Evolutionary conservation across 768 basidiomycete genomes (phyloP).

Genomic region (Steccherinum ochraceum): DNA sequence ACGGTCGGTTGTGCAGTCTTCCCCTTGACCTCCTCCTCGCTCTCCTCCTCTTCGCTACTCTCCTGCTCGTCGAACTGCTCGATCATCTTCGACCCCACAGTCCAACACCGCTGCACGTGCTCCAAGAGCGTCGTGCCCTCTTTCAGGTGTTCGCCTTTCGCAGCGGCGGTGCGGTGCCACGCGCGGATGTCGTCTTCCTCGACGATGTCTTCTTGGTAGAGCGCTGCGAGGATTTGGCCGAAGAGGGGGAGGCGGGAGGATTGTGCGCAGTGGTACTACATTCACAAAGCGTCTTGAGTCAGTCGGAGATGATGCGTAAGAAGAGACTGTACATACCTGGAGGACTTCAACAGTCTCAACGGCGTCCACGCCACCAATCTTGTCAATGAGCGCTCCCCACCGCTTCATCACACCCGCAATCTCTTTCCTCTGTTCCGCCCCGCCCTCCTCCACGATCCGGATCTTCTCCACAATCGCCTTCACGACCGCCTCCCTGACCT

Average conservation of each 20-base stretch:
- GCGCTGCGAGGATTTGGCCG: constrained; percentile 74
- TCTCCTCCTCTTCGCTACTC: constrained; percentile 38
- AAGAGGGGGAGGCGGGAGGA: constrained; percentile 68
- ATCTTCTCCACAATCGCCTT: constrained; percentile 75
- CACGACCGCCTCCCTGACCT: constrained; percentile 85
- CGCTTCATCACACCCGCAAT: constrained; percentile 57
- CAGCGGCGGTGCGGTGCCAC: constrained; percentile 65
- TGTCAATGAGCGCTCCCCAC: constrained; percentile 82
- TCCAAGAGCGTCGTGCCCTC: constrained; percentile 34
- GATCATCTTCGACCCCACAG: constrained; percentile 67
- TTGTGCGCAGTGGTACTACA: constrained; percentile 56
- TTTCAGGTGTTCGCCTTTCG: constrained; percentile 45
- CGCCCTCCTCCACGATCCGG: constrained; percentile 49
- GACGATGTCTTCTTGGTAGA: constrained; percentile 90
- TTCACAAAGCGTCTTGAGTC: not conserved
- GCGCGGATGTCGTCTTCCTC: constrained; percentile 85
- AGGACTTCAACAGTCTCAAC: constrained; percentile 74
- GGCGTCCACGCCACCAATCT: constrained; percentile 77
- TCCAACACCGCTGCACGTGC: constrained; percentile 63
- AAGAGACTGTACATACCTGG: constrained; percentile 45
- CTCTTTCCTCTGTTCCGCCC: constrained; percentile 53
- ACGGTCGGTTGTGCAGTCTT: not conserved
- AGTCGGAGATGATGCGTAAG: constrained; percentile 4
- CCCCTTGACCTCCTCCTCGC: constrained; percentile 15
- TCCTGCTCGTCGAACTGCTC: constrained; percentile 79